Evolutionary conservation across 805 yeast genomes (phyloP), one percentile per base, ranked within the genome.

Genomic region (Deakozyma indianensis): DNA sequence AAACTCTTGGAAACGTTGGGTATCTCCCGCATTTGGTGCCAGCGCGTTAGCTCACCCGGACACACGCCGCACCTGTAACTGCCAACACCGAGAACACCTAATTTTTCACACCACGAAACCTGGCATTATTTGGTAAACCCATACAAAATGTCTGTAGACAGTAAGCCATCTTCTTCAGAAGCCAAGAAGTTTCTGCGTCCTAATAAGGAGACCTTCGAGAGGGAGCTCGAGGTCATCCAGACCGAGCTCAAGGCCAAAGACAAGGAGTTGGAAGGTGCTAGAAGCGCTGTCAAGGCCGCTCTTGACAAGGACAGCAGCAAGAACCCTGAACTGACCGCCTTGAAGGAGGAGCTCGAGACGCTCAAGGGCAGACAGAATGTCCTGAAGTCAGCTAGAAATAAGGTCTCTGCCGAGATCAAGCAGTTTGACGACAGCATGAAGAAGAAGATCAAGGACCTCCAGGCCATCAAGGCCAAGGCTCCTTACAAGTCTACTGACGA

Each of bases 381-480:
- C 51, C 63, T 71, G 53, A 74, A 73, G 58, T 54, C 58, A 41
- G 64, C 69, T 50, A 69, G 75, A 61, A 66, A 62, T 50, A 54
- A 64, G 35, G 59, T 65, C 62, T 51, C 68, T 55, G 84, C 80
- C 49, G 84, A 81, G 65, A 75, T 90, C 60, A 81, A 77, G 63
- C 69, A 69, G 38, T 64, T 79, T 50, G 96, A 92, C 56, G 66
- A 73, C 46, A 69, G 69, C 47, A 67, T 85, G 65, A 83, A 84
- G 72, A 78, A 80, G 65, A 83, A 80, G 68, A 74, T 79, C 55
- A 66, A 68, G 51, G 95, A 87, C 55, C 74, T 90, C 55, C 81
- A 77, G 62, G 71, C 78, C 38, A 73, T 77, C 59, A 77, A 81
- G 48, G 72, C 85, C 48, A 84, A 82, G 67, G 71, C 74, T 64